These are phyloP conservation scores for Avena insularis DNA, from an alignment of 176 grass and related monocot genomes.

Conservation along the genomic window DNA sequence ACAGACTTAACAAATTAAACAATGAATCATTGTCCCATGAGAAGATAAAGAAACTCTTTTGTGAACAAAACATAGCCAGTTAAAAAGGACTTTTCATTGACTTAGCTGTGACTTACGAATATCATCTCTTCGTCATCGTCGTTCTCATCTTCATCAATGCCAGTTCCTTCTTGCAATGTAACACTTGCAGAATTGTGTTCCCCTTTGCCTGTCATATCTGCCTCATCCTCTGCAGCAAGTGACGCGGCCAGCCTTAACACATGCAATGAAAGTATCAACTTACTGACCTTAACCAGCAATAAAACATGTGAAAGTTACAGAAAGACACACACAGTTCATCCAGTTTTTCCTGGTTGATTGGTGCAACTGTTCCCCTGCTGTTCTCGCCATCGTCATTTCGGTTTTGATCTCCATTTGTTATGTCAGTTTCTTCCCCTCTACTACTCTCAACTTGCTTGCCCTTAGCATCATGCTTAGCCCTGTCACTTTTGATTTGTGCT, in stretches of 20 bases:
- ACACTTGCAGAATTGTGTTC: constrained; percentile 39
- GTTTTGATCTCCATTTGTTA: constrained; percentile 36
- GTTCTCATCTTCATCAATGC: constrained; percentile 64
- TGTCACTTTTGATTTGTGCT: constrained; percentile 68
- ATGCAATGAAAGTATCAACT: constrained; percentile 50
- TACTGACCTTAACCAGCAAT: constrained; percentile 18
- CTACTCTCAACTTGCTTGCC: constrained; percentile 54
- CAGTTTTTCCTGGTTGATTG: constrained; percentile 62
- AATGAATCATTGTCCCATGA: neutral
- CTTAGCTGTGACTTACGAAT: constrained; percentile 57
- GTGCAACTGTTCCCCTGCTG: constrained; percentile 25
- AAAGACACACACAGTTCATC: constrained; percentile 80
- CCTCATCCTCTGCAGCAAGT: constrained; percentile 91
- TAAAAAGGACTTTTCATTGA: constrained; percentile 1
- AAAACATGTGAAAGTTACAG: constrained; percentile 29
- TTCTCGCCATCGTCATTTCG: constrained; percentile 33
- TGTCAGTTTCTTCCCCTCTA: constrained; percentile 26
- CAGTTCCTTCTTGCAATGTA: constrained; percentile 51
- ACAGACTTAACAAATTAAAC: neutral
- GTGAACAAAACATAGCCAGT: constrained; percentile 33
- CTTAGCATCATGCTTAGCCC: constrained; percentile 60
- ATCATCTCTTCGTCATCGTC: constrained; percentile 81
- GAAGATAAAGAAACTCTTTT: constrained; percentile 5
- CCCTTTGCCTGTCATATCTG: constrained; percentile 42
- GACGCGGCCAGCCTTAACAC: constrained; percentile 76